Conservation (phyloP, 441 rosid genomes). For the Arabidopsis lyrata region DNA sequence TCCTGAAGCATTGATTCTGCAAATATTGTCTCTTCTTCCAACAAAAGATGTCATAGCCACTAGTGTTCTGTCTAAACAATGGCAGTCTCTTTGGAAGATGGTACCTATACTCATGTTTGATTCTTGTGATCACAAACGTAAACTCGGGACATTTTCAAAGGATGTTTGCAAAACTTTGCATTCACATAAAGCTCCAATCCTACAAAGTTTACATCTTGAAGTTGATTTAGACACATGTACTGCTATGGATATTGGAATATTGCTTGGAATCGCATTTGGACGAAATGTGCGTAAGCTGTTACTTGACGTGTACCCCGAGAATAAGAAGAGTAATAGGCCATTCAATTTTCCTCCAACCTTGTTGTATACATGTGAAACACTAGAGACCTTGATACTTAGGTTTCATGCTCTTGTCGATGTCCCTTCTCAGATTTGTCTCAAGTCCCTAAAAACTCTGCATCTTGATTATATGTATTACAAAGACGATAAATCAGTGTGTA, state of each 20-base stretch:
- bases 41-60: constrained; percentile 2
- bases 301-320: not conserved
- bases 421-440: not conserved
- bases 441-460: not conserved
- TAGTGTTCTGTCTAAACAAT: not conserved
- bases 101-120: not conserved
- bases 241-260: not conserved
- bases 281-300: not conserved
- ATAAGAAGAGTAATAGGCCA: not conserved
- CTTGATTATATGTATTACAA: constrained; percentile 1
- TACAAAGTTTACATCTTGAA: not conserved
- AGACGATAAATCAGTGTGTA: not conserved
- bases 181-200: not conserved
- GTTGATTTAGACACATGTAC: not conserved
- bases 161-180: not conserved
- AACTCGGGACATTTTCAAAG: not conserved
- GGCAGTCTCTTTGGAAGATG: not conserved
- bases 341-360: not conserved
- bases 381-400: constrained; percentile 6
- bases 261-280: not conserved
- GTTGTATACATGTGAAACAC: not conserved
- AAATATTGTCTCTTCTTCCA: not conserved
- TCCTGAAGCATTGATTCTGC: not conserved
- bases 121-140: not conserved
- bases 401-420: not conserved